Conservation (phyloP, 371 early-diverging fungal species). For the Lichtheimia hyalospora region DNA sequence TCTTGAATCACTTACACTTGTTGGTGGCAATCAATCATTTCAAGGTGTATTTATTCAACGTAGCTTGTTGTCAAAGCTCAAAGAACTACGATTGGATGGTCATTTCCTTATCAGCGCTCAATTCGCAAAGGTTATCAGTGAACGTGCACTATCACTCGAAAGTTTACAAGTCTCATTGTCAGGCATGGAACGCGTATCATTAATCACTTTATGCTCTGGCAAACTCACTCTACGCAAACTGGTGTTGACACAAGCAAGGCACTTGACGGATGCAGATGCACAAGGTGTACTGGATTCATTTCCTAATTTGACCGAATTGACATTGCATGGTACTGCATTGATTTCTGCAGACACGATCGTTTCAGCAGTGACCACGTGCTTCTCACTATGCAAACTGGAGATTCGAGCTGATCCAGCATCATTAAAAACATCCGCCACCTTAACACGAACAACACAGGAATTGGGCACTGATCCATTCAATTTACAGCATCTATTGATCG, state of each 20-base stretch:
- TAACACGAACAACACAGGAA: not conserved
- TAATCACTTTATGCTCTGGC: conserved; percentile 17
- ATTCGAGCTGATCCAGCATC: conserved; percentile 19
- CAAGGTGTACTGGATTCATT: conserved; percentile 13
- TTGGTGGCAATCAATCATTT: conserved; percentile 21
- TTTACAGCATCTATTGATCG: conserved; percentile 8
- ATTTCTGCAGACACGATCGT: conserved; percentile 13
- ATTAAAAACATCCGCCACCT: not conserved
- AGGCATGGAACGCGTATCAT: conserved; percentile 3
- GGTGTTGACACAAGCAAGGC: conserved; percentile 22
- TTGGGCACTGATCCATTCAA: not conserved
- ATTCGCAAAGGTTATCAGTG: conserved; percentile 17
- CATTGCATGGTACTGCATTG: conserved; percentile 17
- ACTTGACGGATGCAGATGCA: conserved; percentile 18
- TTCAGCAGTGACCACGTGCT: conserved; percentile 15
- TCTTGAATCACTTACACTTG: conserved; percentile 19
- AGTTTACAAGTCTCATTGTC: conserved; percentile 26
- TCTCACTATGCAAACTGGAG: conserved; percentile 20
- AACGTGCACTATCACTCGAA: conserved; percentile 11
- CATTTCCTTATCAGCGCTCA: conserved; percentile 11
- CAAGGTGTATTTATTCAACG: conserved; percentile 14
- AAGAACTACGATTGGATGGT: conserved; percentile 25
- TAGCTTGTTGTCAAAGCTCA: conserved; percentile 18
- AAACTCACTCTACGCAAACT: conserved; percentile 15
- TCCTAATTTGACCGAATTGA: conserved; percentile 17